Conservation (phyloP, 2,329 filamentous ascomycete species). For the Lecanicillium sp. region DNA sequence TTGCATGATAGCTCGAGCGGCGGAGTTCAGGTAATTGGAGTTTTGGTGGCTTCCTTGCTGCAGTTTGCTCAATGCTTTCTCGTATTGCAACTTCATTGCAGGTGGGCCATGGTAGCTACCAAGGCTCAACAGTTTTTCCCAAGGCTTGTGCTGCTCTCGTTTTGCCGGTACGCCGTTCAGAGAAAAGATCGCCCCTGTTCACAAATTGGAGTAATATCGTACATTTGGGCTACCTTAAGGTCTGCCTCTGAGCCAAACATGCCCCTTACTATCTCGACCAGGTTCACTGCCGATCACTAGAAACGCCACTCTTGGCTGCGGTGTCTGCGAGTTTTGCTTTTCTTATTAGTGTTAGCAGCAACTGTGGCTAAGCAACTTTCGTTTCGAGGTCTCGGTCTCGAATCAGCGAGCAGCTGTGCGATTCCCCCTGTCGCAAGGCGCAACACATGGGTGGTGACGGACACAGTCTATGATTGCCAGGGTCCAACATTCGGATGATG, state of each 20-base stretch:
- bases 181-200: slow-evolving; percentile 2
- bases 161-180: not conserved
- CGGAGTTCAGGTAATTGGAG: not conserved
- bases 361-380: not conserved
- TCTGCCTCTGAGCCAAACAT: too few species aligned
- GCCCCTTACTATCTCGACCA: not conserved
- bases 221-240: too few species aligned
- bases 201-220: not conserved
- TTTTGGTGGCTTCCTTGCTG: too few species aligned
- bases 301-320: not conserved
- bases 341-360: not conserved
- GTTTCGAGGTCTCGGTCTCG: slow-evolving; percentile 1
- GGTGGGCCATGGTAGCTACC: slow-evolving; percentile 1
- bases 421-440: slow-evolving; percentile 6
- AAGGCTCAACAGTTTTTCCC: not conserved
- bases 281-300: slow-evolving; percentile 8
- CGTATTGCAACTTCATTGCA: not conserved
- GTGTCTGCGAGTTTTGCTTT: not conserved
- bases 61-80: not conserved
- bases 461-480: slow-evolving; percentile 9
- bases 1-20: not conserved
- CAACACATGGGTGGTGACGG: not conserved
- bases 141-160: slow-evolving; percentile 2
- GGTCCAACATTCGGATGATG: slow-evolving; percentile 1
- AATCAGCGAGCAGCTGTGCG: not conserved